phyloP scores from a whole-genome alignment of 75 land plant species.

The Cupressus sempervirens region DNA sequence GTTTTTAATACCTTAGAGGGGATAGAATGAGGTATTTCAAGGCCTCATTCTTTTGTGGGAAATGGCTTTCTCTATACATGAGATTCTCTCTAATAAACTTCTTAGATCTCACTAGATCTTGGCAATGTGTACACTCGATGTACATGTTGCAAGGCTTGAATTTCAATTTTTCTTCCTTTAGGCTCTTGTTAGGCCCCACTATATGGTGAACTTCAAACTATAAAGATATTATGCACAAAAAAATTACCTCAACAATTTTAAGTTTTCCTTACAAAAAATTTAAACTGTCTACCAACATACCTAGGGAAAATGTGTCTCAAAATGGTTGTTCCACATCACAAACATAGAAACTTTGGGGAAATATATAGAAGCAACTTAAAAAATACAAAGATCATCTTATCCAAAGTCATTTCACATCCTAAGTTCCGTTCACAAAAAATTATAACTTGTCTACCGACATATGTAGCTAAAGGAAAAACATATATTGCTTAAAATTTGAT shows the following conservation, averaged over 20 bases:
- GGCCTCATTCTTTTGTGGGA: conserved; percentile 46
- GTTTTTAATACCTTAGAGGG: conserved; percentile 49
- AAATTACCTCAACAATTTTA: neutral
- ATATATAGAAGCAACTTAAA: too few species aligned
- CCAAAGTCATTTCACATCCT: too few species aligned
- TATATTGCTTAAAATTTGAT: neutral
- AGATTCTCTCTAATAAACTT: conserved; percentile 34
- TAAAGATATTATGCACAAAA: neutral
- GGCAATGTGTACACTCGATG: conserved; percentile 69
- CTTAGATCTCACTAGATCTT: conserved; percentile 35
- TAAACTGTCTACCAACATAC: neutral
- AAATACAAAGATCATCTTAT: too few species aligned
- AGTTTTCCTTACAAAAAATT: neutral
- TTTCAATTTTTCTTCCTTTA: neutral
- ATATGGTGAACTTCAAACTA: too few species aligned
- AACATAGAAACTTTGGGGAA: too few species aligned
- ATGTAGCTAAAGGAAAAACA: neutral
- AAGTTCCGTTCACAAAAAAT: neutral
- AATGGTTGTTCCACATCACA: too few species aligned
- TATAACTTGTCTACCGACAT: neutral
- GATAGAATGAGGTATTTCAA: conserved; percentile 54
- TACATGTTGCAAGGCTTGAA: conserved; percentile 38
- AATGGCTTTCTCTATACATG: conserved; percentile 57
- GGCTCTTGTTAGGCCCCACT: too few species aligned
- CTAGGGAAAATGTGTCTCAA: too few species aligned